These are phyloP conservation scores for Aspergillus coremiiformis DNA, from an alignment of 495 filamentous ascomycete genomes.

Conservation along the genomic window DNA sequence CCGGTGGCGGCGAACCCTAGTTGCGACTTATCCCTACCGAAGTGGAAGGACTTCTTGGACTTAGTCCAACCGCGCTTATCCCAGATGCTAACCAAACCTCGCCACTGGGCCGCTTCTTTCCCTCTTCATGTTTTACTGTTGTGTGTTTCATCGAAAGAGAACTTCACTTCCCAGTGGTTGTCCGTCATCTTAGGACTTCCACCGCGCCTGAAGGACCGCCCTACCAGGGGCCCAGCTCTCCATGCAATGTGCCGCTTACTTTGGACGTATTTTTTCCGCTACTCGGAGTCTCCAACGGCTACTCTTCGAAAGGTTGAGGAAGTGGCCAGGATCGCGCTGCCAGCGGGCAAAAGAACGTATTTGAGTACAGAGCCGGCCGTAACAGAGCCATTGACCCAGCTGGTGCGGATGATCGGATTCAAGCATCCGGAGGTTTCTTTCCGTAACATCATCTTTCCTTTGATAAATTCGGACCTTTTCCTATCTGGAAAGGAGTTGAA, in stretches of 20 bases:
- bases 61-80: constrained; percentile 65
- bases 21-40: constrained; percentile 64
- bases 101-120: constrained; percentile 83
- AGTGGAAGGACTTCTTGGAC: constrained; percentile 78
- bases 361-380: constrained; percentile 72
- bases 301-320: constrained; percentile 80
- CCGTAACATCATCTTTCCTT: constrained; percentile 80
- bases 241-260: constrained; percentile 87
- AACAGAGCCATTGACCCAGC: constrained; percentile 81
- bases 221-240: constrained; percentile 69
- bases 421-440: constrained; percentile 92
- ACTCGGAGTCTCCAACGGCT: constrained; percentile 59
- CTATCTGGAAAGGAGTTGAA: constrained; percentile 65
- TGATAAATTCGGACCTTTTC: constrained; percentile 89
- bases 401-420: constrained; percentile 91
- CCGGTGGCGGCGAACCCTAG: constrained; percentile 73
- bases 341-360: constrained; percentile 66
- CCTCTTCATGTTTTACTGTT: constrained; percentile 76
- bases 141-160: constrained; percentile 79
- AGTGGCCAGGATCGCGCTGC: constrained; percentile 72
- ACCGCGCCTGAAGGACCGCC: constrained; percentile 73
- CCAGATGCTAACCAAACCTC: constrained; percentile 80
- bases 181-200: constrained; percentile 69
- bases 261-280: constrained; percentile 91
- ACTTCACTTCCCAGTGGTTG: constrained; percentile 78